Base-by-base conservation (phyloP, 495 filamentous ascomycete species). In the Hypomontagnella submonticulosa region DNA sequence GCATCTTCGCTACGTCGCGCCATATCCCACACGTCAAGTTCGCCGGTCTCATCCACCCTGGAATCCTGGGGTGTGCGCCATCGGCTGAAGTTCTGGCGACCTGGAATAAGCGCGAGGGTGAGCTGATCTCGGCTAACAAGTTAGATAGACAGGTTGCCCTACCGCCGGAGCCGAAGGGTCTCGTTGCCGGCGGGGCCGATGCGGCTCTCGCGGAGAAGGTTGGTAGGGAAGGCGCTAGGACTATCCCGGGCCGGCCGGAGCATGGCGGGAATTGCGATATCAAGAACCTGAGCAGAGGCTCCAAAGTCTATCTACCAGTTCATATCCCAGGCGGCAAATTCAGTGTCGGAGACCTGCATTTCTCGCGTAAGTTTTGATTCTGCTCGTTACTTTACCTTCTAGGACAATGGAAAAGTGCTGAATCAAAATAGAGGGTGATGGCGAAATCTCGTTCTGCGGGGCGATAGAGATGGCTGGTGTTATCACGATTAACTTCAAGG, bases 401-500 rank as follows among this genome's bases (percentile, higher is more conserved):
- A 33, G 4, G 2, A 44, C 1, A 10, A 48, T 27, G 18, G 4
- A 3, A 38, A 50, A 10, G 36, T 49, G 33, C 42, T 50, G 16
- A 52, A 13, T 8, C 27, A 30, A 44, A 42, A 54, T 18, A 79
- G 85, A 97, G 75, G 92, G 93, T 18, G 92, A 96, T 72, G 94
- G 94, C 4, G 94, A 98, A 75, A 97, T 98, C 50, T 92, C 88
- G 0, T 97, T 98, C 77, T 98, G 94, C 70, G 94, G 94, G 11
- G 94, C 93, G 8, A 98, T 98, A 61, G 94, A 98, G 74, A 98
- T 98, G 92, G 91, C 93, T 0, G 94, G 94, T 15, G 78, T 92
- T 12, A 96, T 98, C 63, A 98, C 94, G 2, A 80, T 97, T 69
- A 97, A 96, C 72, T 91, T 96, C 81, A 87, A 83, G 44, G 88